Conservation (phyloP, 148 eudicot species). For the Camellia japonica region DNA sequence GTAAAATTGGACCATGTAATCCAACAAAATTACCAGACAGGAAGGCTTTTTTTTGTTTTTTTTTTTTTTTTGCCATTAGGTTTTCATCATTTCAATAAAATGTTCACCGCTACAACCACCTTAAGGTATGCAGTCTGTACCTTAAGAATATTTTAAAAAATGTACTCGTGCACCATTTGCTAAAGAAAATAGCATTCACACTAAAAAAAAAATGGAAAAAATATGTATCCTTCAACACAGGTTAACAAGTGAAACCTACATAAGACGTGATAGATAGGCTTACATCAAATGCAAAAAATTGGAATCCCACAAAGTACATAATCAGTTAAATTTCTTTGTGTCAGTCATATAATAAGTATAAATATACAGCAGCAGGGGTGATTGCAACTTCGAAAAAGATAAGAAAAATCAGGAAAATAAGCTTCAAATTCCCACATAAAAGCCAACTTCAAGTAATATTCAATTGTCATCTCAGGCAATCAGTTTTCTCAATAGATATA, state of each 20-base stretch:
- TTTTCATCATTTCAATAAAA: not conserved
- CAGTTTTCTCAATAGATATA: no score
- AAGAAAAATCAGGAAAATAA: not conserved
- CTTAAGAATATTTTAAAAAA: not conserved
- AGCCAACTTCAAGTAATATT: no score
- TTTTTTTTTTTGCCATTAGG: no score
- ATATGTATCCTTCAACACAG: not conserved
- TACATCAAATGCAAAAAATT: not conserved
- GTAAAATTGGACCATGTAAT: no score
- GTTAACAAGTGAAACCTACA: not conserved
- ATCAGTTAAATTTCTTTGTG: no score
- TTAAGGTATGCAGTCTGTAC: not conserved
- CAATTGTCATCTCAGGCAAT: no score
- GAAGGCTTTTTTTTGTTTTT: no score
- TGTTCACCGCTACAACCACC: not conserved
- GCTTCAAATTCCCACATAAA: not conserved
- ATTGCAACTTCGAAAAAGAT: not conserved
- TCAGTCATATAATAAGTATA: no score
- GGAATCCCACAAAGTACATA: not conserved
- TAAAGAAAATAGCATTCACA: not conserved
- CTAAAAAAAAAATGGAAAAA: no score
- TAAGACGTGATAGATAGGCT: not conserved
- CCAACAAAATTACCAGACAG: no score
- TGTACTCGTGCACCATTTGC: not conserved
- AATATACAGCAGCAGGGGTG: not conserved